A percentile compares a stretch with the other conserved stretches of the same genome.
phyloP scores from a whole-genome alignment of 495 filamentous ascomycete genomes.

The Trichoderma gamsii region DNA sequence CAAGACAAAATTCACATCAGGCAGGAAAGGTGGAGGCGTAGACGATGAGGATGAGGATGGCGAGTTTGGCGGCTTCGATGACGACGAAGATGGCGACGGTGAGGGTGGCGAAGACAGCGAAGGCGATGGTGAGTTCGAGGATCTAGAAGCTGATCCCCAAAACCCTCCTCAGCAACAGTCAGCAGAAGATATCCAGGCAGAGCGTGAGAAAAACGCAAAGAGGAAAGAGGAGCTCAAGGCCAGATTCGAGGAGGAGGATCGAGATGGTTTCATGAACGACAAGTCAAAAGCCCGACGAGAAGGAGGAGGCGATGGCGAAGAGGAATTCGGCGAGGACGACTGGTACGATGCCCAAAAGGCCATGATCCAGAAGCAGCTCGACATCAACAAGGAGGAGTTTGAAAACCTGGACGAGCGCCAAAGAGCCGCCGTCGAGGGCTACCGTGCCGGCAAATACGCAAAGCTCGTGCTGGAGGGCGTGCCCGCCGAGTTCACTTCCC shows the following conservation, averaged over 20 bases:
- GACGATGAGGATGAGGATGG: constrained; percentile 42
- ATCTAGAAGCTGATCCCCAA: constrained; percentile 73
- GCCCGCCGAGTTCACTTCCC: constrained; percentile 83
- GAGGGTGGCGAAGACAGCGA: constrained; percentile 46
- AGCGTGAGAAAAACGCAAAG: constrained; percentile 84
- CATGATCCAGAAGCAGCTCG: constrained; percentile 82
- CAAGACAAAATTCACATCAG: constrained; percentile 62
- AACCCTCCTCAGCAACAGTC: constrained; percentile 33
- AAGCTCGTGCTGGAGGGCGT: constrained; percentile 82
- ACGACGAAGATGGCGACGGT: constrained; percentile 45
- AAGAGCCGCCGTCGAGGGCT: constrained; percentile 77
- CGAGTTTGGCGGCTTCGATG: constrained; percentile 40
- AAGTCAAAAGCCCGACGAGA: constrained; percentile 63
- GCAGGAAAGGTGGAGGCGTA: constrained; percentile 45
- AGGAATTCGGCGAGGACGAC: constrained; percentile 92
- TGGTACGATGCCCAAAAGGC: constrained; percentile 99
- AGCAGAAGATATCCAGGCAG: constrained; percentile 46
- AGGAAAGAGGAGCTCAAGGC: constrained; percentile 91
- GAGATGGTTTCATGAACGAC: constrained; percentile 84
- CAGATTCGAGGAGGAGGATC: constrained; percentile 94
- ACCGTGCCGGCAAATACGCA: constrained; percentile 88
- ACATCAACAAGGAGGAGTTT: constrained; percentile 92
- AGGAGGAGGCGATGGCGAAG: constrained; percentile 46
- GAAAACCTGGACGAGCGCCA: constrained; percentile 74
- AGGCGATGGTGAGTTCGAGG: constrained; percentile 89